A percentile compares a stretch with the other conserved stretches of the same genome.
Conservation (phyloP, 2,329 filamentous ascomycete species). For the Aspergillus sp. region DNA sequence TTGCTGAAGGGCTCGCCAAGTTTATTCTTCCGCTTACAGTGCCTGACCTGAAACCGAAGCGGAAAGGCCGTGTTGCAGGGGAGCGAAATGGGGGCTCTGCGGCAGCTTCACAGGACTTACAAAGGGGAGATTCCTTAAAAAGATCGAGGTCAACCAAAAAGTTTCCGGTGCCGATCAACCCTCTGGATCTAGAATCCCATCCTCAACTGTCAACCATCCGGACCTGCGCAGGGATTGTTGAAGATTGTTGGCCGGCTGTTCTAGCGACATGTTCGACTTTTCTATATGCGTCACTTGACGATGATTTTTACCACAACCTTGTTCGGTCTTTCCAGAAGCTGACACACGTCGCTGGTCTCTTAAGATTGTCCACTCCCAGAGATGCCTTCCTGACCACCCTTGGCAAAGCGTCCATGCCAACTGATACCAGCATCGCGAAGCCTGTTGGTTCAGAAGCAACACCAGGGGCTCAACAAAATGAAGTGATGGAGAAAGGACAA, state of each 20-base stretch:
- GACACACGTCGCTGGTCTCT: slow-evolving; percentile 86
- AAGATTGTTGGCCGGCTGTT: slow-evolving; percentile 92
- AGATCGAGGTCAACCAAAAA: slow-evolving; percentile 26
- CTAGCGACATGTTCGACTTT: slow-evolving; percentile 95
- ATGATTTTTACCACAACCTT: slow-evolving; percentile 88
- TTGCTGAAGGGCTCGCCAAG: slow-evolving; percentile 90
- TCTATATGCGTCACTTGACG: slow-evolving; percentile 84
- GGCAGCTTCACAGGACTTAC: slow-evolving; percentile 29
- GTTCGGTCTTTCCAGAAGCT: slow-evolving; percentile 94
- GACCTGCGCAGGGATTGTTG: slow-evolving; percentile 77
- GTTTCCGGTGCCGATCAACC: slow-evolving; percentile 68
- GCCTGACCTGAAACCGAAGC: slow-evolving; percentile 63
- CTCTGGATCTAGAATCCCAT: slow-evolving; percentile 72
- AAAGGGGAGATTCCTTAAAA: slow-evolving; percentile 30
- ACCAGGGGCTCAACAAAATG: slow-evolving; percentile 22
- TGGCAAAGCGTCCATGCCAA: slow-evolving; percentile 87
- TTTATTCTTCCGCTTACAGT: slow-evolving; percentile 91
- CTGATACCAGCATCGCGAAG: slow-evolving; percentile 54
- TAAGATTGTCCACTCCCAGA: slow-evolving; percentile 79
- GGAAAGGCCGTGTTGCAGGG: slow-evolving; percentile 39
- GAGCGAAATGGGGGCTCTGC: slow-evolving; percentile 37
- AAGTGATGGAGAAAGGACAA: slow-evolving; percentile 30
- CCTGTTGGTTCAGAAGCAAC: slow-evolving; percentile 17
- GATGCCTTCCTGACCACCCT: slow-evolving; percentile 94
- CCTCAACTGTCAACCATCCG: slow-evolving; percentile 69